These are phyloP conservation scores for Odontarrhena argentea DNA, from an alignment of 345 rosid species.

Conservation along the genomic window DNA sequence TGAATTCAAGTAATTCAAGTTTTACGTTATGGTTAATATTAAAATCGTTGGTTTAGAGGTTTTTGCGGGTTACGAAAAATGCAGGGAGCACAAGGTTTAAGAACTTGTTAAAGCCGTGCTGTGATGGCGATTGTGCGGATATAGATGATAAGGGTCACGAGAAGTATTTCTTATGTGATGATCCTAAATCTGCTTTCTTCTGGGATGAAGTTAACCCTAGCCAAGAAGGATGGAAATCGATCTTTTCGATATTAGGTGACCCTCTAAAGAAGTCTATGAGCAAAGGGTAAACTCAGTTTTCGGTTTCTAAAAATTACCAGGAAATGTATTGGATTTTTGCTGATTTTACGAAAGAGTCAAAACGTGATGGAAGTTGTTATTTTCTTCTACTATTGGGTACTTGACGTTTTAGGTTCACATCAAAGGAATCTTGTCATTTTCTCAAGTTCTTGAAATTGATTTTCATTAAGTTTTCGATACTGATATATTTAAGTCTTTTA, in stretches of 20 bases:
- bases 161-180: constrained; percentile 42
- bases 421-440: too few species aligned
- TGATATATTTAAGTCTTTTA: too few species aligned
- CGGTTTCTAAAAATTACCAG: neutral
- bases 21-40: neutral
- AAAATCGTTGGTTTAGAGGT: neutral
- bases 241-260: constrained; percentile 33
- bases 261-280: constrained; percentile 24
- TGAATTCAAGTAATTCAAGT: neutral
- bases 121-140: constrained; percentile 49
- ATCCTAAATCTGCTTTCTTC: constrained; percentile 46
- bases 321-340: neutral
- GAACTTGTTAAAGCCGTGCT: constrained; percentile 56
- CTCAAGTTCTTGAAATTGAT: too few species aligned
- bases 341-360: too few species aligned
- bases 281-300: neutral
- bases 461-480: too few species aligned
- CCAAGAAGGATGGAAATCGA: constrained; percentile 50
- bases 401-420: too few species aligned
- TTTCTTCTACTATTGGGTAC: too few species aligned
- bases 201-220: constrained; percentile 51
- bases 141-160: constrained; percentile 35
- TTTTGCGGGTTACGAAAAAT: neutral
- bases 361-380: too few species aligned
- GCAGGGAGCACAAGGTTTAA: constrained; percentile 44